Conservation (phyloP, 2,329 filamentous ascomycete genomes). For the Thelonectria discophora region DNA sequence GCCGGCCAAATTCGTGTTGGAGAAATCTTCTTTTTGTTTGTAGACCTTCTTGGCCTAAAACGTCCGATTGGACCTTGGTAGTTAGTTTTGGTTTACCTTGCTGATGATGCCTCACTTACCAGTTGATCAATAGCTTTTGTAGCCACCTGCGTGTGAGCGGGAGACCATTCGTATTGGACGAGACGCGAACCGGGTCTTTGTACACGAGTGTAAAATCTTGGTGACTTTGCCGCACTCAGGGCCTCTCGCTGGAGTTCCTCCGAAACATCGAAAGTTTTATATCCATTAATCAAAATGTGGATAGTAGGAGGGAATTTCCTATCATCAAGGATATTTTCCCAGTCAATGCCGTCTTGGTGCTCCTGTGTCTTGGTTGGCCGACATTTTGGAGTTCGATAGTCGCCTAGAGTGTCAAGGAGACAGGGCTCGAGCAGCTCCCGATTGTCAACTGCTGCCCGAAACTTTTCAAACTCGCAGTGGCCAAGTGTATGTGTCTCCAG, state of each 20-base stretch:
- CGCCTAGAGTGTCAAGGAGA: not conserved
- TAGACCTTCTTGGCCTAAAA: not conserved
- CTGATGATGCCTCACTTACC: not conserved
- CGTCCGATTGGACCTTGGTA: not conserved
- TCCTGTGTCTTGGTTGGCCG: not conserved
- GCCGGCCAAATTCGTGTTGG: not conserved
- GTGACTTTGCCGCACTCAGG: not conserved
- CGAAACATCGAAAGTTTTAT: not conserved
- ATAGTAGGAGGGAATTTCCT: not conserved
- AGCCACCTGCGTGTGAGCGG: not conserved
- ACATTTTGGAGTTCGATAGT: not conserved
- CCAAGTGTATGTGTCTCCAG: not conserved
- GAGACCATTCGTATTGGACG: not conserved
- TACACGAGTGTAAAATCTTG: not conserved
- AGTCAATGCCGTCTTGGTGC: not conserved
- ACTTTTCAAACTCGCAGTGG: conserved; percentile 1
- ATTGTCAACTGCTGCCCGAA: not conserved
- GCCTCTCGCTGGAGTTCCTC: not conserved
- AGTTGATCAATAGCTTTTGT: not conserved
- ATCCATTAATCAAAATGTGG: not conserved
- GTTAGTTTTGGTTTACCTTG: not conserved
- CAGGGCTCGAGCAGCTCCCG: not conserved
- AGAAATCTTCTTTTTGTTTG: not conserved
- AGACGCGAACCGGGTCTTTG: not conserved
- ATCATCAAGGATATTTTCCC: not conserved